A percentile compares a stretch with the other conserved stretches of the same genome.
Conservation (phyloP, 2,329 filamentous ascomycete species). For the Anisogramma anomala region DNA sequence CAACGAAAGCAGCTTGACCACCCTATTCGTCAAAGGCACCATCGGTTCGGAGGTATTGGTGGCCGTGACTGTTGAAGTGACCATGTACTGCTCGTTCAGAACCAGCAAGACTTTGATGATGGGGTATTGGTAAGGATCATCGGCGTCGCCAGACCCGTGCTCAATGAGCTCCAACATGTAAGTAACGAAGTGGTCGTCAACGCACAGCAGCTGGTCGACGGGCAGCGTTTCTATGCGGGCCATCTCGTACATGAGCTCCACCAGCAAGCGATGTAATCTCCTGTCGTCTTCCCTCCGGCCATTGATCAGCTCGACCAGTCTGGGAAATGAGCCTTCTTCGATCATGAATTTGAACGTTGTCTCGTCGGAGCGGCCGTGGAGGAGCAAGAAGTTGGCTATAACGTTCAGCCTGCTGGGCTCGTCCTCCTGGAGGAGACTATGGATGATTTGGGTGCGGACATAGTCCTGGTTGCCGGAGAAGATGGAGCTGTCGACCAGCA, state of each 20-base stretch:
- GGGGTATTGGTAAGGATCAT: conserved; percentile 92
- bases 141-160: conserved; percentile 69
- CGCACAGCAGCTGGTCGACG: conserved; percentile 62
- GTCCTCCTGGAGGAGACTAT: conserved; percentile 84
- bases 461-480: conserved; percentile 71
- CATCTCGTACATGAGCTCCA: conserved; percentile 94
- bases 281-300: conserved; percentile 52
- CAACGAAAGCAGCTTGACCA: conserved; percentile 79
- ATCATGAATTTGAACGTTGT: conserved; percentile 78
- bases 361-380: conserved; percentile 74
- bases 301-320: conserved; percentile 72
- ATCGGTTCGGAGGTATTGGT: conserved; percentile 27
- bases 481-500: conserved; percentile 62
- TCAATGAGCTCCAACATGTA: conserved; percentile 84
- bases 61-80: conserved; percentile 48
- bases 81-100: conserved; percentile 97
- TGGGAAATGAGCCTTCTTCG: conserved; percentile 68
- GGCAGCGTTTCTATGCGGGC: conserved; percentile 77
- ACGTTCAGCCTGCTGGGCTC: conserved; percentile 68
- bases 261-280: conserved; percentile 64
- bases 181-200: conserved; percentile 69
- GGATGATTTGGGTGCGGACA: conserved; percentile 83
- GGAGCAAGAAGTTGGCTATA: conserved; percentile 71
- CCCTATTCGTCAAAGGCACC: conserved; percentile 68
- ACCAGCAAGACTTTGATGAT: conserved; percentile 89